Conservation (phyloP, 2,329 filamentous ascomycete species). For the Sarocladium oryzae region DNA sequence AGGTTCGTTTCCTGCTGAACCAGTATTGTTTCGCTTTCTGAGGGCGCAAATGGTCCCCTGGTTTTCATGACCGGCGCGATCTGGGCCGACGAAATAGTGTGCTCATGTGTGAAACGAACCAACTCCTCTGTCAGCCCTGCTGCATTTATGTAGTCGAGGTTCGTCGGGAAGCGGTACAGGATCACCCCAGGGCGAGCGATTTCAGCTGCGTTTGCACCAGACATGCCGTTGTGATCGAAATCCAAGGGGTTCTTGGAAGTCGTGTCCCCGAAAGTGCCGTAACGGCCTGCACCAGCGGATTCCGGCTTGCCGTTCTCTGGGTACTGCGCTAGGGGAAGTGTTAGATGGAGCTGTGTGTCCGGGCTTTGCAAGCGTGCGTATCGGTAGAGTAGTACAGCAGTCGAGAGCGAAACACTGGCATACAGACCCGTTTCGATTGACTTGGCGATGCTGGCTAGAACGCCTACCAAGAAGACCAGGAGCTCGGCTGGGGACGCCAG, state of each 20-base stretch:
- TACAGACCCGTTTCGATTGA: constrained; percentile 93
- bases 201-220: not conserved
- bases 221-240: not conserved
- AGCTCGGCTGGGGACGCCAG: constrained; percentile 84
- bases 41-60: not conserved
- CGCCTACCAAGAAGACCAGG: constrained; percentile 86
- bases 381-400: constrained; percentile 74
- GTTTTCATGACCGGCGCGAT: not conserved
- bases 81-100: constrained; percentile 43
- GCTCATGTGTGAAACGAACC: constrained; percentile 57
- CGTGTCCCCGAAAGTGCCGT: constrained; percentile 30
- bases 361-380: constrained; percentile 54
- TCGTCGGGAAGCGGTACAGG: constrained; percentile 91
- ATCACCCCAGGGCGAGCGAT: constrained; percentile 76
- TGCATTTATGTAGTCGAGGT: constrained; percentile 94
- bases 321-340: constrained; percentile 75
- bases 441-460: constrained; percentile 81
- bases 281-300: constrained; percentile 39
- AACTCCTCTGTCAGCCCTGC: constrained; percentile 82
- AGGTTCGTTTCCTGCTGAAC: constrained; percentile 31
- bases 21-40: constrained; percentile 59
- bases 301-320: constrained; percentile 58
- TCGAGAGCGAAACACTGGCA: constrained; percentile 70
- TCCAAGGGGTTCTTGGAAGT: not conserved
- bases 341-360: constrained; percentile 15